Conservation (phyloP, 768 basidiomycete genomes). For the Naganishia friedmannii region DNA sequence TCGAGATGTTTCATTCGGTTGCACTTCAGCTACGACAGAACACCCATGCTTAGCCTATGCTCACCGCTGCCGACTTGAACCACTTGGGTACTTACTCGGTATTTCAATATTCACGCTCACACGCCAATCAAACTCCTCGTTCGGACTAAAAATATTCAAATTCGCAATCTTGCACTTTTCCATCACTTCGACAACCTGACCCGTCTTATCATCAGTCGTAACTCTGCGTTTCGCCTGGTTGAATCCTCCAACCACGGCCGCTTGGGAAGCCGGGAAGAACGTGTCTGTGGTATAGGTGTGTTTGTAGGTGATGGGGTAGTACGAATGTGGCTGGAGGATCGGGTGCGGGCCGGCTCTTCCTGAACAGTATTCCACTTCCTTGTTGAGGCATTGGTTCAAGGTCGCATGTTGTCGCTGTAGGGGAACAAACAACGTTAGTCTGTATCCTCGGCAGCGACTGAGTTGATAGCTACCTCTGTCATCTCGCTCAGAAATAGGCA, state of each 20-base stretch:
- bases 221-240: constrained; percentile 69
- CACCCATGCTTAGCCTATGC: neutral
- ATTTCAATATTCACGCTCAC: constrained; percentile 89
- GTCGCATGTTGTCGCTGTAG: constrained; percentile 77
- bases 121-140: constrained; percentile 81
- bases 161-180: constrained; percentile 80
- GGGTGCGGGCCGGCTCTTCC: constrained; percentile 27
- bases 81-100: constrained; percentile 61
- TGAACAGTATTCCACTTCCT: constrained; percentile 54
- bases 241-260: constrained; percentile 49
- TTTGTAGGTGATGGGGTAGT: constrained; percentile 65
- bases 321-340: constrained; percentile 54
- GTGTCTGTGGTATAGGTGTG: constrained; percentile 77
- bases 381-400: constrained; percentile 82
- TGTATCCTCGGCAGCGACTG: neutral
- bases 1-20: constrained; percentile 28
- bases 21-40: constrained; percentile 39
- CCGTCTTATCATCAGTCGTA: constrained; percentile 73
- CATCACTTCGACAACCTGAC: constrained; percentile 65
- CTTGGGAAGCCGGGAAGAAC: constrained; percentile 59
- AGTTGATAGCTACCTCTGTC: constrained; percentile 65
- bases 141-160: constrained; percentile 81
- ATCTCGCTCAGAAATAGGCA: constrained; percentile 58
- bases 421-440: neutral
- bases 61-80: neutral